These are phyloP conservation scores for Nitzschia sp. DNA, from an alignment of 108 stramenopile species.

Conservation along the genomic window DNA sequence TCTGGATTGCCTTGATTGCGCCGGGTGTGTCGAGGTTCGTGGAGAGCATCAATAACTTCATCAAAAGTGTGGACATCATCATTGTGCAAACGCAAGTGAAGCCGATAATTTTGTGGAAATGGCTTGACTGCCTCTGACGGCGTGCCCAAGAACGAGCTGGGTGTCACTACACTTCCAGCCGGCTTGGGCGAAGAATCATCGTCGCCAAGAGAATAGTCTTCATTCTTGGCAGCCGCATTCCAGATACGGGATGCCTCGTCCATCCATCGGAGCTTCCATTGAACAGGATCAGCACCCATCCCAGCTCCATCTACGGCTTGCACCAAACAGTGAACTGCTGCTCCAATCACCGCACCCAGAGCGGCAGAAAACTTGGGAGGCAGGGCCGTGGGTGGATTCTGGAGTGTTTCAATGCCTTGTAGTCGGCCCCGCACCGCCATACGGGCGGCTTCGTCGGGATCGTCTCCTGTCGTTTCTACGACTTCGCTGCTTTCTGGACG, in stretches of 20 bases:
- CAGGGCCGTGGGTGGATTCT: conserved; percentile 48
- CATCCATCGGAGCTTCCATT: conserved; percentile 78
- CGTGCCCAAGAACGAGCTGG: conserved; percentile 10
- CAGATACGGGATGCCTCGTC: conserved; percentile 70
- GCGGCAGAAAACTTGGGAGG: conserved; percentile 76
- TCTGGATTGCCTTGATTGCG: conserved; percentile 2
- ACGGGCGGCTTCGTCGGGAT: conserved; percentile 53
- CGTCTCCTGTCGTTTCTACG: conserved; percentile 24
- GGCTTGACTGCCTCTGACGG: not conserved
- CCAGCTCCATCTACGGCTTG: conserved; percentile 74
- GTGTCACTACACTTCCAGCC: conserved; percentile 18
- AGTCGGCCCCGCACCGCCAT: conserved; percentile 32
- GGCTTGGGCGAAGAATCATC: not conserved
- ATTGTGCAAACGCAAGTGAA: conserved; percentile 88
- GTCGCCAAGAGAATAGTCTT: conserved; percentile 53
- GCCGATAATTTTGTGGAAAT: conserved; percentile 47
- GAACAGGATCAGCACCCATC: conserved; percentile 73
- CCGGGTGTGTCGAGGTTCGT: conserved; percentile 16
- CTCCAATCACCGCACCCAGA: conserved; percentile 75
- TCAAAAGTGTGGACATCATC: conserved; percentile 98
- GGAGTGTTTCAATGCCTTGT: conserved; percentile 67
- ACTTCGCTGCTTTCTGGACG: conserved; percentile 41
- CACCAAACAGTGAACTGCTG: conserved; percentile 65
- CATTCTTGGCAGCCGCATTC: conserved; percentile 56
- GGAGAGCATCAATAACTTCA: conserved; percentile 88